Base-by-base conservation (phyloP, 768 basidiomycete genomes). In the Calocybe gangraenosa region DNA sequence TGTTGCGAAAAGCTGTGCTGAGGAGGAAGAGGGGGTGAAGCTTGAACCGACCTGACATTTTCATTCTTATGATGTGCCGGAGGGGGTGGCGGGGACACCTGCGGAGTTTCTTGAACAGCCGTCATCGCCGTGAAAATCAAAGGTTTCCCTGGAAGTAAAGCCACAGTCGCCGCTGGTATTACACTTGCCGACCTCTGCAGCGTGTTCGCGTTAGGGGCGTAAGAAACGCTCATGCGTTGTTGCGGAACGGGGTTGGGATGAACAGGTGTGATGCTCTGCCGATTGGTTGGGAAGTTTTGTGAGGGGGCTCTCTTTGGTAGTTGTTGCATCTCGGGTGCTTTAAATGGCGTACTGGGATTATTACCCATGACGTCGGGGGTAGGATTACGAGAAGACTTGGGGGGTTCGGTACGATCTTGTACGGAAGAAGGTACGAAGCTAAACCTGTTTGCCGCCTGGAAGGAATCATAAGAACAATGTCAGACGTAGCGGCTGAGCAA, bases 61-160 rank as follows among this genome's bases (percentile, higher is more conserved):
- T 40, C 42, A 14, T 18, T 31, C 14, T 33, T 32, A 19, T 30
- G 42, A 0, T 30, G 39, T 3, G 25, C 15, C n/a, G 28, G n/a
- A 7, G 34, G 30, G 2, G 9, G 32, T 19, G 37, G 33, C 25
- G 25, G 25, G 5, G 11, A 28, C 25, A 28, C 25, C 11, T 28
- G 25, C 25, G 40, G 50, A 45, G 28, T 48, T 39, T 41, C 47
- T 40, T 63, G 56, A 21, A 61, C 42, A 10, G 69, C 65, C 25
- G 25, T 28, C 73, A 76, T 79, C 3, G 81, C 78, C 5, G 80
- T 60, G 45, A 86, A 86, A 23, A 87, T 86, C 18, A 80, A 67
- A 1, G 84, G 82, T 17, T 76, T 78, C 15, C 74, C 76, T 45
- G 66, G 68, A 50, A 49, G 52, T 21, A 56, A 52, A 4, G 41